Evolutionary conservation across 495 filamentous ascomycete genomes (phyloP).

Genomic region (Aspergillus carlsbadensis): DNA sequence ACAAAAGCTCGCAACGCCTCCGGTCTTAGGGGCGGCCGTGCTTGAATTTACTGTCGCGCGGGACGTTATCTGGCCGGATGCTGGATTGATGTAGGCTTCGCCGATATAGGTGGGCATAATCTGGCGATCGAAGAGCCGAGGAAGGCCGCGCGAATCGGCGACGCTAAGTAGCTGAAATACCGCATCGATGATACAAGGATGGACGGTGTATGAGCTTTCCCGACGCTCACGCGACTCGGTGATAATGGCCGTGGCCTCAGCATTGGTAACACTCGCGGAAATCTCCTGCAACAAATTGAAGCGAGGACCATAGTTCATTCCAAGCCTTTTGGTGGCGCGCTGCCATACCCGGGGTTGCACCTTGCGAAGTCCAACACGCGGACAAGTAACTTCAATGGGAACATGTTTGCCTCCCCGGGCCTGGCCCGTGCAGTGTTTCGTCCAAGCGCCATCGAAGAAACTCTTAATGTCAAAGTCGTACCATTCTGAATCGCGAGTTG

Average conservation of each 20-base stretch:
- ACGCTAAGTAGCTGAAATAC: not conserved
- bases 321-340: not conserved
- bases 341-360: not conserved
- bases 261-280: not conserved
- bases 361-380: not conserved
- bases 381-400: not conserved
- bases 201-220: not conserved
- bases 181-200: not conserved
- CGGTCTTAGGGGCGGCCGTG: not conserved
- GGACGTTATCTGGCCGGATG: not conserved
- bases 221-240: not conserved
- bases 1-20: not conserved
- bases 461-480: constrained; percentile 48
- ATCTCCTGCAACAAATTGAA: not conserved
- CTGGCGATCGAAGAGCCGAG: not conserved
- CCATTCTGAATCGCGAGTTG: constrained; percentile 38
- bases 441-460: constrained; percentile 36
- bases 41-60: not conserved
- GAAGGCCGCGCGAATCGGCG: not conserved
- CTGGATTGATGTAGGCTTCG: not conserved
- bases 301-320: constrained; percentile 3
- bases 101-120: not conserved
- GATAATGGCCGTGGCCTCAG: not conserved
- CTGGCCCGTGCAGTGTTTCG: constrained; percentile 41
- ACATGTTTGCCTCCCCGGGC: constrained; percentile 4